A percentile compares a stretch with the other conserved stretches of the same genome.
Conservation (phyloP, 1,139 yeast genomes). For the Meyerozyma smithsonii region DNA sequence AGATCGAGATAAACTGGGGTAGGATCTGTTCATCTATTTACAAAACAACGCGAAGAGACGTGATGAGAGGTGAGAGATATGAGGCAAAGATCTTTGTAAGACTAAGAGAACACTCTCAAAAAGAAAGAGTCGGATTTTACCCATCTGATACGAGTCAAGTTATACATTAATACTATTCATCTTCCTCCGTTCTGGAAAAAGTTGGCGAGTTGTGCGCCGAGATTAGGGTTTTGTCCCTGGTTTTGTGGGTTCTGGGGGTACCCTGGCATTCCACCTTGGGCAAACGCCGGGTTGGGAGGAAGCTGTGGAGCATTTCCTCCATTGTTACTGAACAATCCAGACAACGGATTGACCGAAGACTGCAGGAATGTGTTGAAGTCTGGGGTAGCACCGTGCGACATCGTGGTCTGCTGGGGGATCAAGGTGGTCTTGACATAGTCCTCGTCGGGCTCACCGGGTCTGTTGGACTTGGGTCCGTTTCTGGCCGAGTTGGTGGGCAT, state of each 20-base stretch:
- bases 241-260: slow-evolving; percentile 12
- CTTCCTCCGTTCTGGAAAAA: slow-evolving; percentile 23
- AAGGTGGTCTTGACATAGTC: slow-evolving; percentile 38
- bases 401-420: slow-evolving; percentile 22
- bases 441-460: slow-evolving; percentile 56
- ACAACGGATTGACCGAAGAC: slow-evolving; percentile 46
- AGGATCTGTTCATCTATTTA: background rate
- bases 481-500: slow-evolving; percentile 86
- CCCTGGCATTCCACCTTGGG: slow-evolving; percentile 10
- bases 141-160: too few relatives aligned
- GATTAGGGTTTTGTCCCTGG: slow-evolving; percentile 19
- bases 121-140: too few relatives aligned
- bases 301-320: background rate
- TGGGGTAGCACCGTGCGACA: slow-evolving; percentile 28
- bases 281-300: slow-evolving; percentile 3
- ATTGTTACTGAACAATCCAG: slow-evolving; percentile 39
- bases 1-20: background rate
- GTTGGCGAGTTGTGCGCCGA: slow-evolving; percentile 35
- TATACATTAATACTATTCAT: background rate
- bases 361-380: slow-evolving; percentile 33
- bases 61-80: background rate
- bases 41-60: background rate
- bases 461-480: slow-evolving; percentile 79
- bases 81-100: background rate
- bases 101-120: too few relatives aligned